These are phyloP conservation scores for Apiospora marii DNA, from an alignment of 2,329 filamentous ascomycete genomes.

Conservation along the genomic window DNA sequence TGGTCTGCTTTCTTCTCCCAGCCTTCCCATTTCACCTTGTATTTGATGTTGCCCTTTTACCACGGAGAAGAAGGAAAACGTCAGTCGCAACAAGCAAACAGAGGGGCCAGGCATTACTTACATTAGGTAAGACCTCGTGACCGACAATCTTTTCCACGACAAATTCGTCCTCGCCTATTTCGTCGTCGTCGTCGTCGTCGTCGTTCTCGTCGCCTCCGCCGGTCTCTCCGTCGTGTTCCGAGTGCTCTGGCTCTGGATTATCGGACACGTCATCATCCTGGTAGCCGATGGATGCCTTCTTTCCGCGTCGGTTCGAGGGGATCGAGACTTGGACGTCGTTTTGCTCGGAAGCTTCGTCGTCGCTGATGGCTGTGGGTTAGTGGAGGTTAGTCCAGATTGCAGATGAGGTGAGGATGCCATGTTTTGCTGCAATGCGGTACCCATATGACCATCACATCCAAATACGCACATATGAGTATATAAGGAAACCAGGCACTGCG, in stretches of 20 bases:
- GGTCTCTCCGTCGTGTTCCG: conserved; percentile 31
- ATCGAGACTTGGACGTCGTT: conserved; percentile 33
- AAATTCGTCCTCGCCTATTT: conserved; percentile 54
- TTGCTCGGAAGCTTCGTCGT: conserved; percentile 49
- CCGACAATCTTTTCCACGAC: conserved; percentile 77
- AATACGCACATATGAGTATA: too few species aligned
- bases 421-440: not conserved
- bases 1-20: conserved; percentile 73
- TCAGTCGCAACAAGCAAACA: not conserved
- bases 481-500: not conserved
- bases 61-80: conserved; percentile 10
- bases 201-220: conserved; percentile 35
- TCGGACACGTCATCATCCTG: not conserved
- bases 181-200: conserved; percentile 43
- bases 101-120: conserved; percentile 17
- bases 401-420: not conserved
- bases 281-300: conserved; percentile 22
- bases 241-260: conserved; percentile 28
- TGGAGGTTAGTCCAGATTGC: conserved; percentile 24
- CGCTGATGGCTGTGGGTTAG: conserved; percentile 48
- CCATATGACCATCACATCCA: too few species aligned
- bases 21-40: conserved; percentile 83
- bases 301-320: conserved; percentile 26
- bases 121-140: conserved; percentile 68
- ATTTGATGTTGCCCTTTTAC: conserved; percentile 52